These are phyloP conservation scores for Xylaria digitata DNA, from an alignment of 2,329 filamentous ascomycete genomes.

Conservation along the genomic window DNA sequence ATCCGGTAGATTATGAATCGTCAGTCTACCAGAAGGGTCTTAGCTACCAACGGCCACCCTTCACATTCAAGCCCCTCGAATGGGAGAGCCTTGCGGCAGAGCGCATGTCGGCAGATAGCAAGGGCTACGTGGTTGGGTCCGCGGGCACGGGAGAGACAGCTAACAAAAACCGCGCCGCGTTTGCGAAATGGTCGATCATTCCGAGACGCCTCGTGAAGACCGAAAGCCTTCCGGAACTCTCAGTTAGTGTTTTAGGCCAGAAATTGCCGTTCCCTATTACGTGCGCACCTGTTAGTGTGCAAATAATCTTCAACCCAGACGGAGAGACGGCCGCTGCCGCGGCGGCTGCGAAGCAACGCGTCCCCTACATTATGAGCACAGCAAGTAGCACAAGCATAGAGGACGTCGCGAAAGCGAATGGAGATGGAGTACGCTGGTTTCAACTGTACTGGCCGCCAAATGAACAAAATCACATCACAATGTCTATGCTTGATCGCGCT, in stretches of 20 bases:
- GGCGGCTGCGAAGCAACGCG: constrained; percentile 38
- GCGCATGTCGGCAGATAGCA: constrained; percentile 44
- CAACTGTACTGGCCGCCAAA: constrained; percentile 48
- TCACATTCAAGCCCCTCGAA: constrained; percentile 45
- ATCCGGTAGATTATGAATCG: constrained; percentile 41
- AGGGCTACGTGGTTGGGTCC: constrained; percentile 44
- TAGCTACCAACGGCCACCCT: constrained; percentile 43
- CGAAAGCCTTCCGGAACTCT: constrained; percentile 37
- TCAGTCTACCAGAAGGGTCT: constrained; percentile 43
- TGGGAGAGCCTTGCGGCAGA: constrained; percentile 44
- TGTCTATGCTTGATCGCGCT: constrained; percentile 43
- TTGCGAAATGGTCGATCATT: constrained; percentile 43
- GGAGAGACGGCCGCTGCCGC: constrained; percentile 43
- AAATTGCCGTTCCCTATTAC: constrained; percentile 43
- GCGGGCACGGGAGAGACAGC: constrained; percentile 45
- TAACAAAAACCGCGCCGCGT: constrained; percentile 44
- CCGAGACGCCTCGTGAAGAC: constrained; percentile 41
- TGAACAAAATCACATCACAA: constrained; percentile 43
- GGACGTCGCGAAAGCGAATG: constrained; percentile 46
- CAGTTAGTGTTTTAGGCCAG: constrained; percentile 35
- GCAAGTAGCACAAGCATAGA: constrained; percentile 46
- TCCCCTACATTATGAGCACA: constrained; percentile 46
- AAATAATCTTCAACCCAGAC: constrained; percentile 46
- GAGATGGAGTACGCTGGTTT: constrained; percentile 42
- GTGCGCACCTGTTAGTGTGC: constrained; percentile 45